Percentiles rank a stretch among this genome's conserved stretches.
Evolutionary conservation across 768 basidiomycete species (phyloP).

Genomic region (Agrocybe praecox): DNA sequence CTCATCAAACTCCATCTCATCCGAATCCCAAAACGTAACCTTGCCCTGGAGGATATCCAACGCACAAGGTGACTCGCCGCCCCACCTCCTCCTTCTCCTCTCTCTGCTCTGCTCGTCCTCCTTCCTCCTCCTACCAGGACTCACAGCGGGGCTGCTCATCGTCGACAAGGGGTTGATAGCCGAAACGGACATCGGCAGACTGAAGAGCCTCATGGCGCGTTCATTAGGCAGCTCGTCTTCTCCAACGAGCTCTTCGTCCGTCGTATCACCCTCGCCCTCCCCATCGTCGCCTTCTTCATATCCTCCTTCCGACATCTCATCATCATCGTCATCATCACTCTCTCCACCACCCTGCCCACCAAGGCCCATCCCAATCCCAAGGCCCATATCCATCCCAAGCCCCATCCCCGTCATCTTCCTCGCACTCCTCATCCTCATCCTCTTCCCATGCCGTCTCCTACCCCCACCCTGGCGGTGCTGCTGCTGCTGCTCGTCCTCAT

Average conservation of each 20-base stretch:
- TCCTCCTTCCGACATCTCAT: slow-evolving; percentile 47
- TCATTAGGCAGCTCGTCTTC: slow-evolving; percentile 72
- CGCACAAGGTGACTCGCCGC: slow-evolving; percentile 44
- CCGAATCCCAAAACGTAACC: slow-evolving; percentile 50
- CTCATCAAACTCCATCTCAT: slow-evolving; percentile 36
- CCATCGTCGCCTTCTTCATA: slow-evolving; percentile 51
- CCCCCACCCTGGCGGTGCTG: neutral
- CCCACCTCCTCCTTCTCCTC: slow-evolving; percentile 6
- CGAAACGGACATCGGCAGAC: slow-evolving; percentile 60
- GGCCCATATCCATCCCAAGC: neutral
- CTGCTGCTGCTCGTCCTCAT: neutral
- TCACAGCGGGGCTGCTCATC: slow-evolving; percentile 54
- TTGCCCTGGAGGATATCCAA: slow-evolving; percentile 71
- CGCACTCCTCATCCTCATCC: slow-evolving; percentile 2
- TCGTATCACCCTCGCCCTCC: slow-evolving; percentile 56
- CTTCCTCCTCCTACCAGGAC: slow-evolving; percentile 32
- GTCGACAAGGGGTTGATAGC: slow-evolving; percentile 80
- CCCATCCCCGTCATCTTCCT: neutral
- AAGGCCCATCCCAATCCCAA: neutral
- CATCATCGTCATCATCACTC: slow-evolving; percentile 45
- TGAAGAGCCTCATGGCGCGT: slow-evolving; percentile 75
- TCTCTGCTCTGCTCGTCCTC: slow-evolving; percentile 2
- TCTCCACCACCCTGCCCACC: neutral
- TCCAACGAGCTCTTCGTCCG: slow-evolving; percentile 85
- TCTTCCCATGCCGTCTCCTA: neutral